These are phyloP conservation scores for Cetraspora pellucida DNA, from an alignment of 192 early-diverging fungal genomes.

Conservation along the genomic window DNA sequence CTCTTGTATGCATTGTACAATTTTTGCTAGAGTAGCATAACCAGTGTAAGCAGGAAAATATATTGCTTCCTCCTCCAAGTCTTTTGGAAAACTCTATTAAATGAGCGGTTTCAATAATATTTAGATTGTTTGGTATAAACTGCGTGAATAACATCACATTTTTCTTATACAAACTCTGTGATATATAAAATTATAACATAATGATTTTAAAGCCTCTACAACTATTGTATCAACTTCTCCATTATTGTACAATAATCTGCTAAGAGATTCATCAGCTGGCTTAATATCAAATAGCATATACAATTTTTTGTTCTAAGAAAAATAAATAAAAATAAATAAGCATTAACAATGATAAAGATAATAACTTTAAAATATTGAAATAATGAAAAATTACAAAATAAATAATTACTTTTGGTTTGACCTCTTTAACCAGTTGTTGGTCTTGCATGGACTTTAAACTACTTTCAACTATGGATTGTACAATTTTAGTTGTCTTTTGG, in stretches of 20 bases:
- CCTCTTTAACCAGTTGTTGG: slow-evolving; percentile 16
- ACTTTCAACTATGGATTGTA: slow-evolving; percentile 10
- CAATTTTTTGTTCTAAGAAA: slow-evolving; percentile 12
- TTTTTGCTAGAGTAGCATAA: not conserved
- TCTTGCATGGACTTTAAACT: slow-evolving; percentile 15
- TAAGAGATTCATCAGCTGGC: slow-evolving; percentile 18
- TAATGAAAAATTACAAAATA: not conserved
- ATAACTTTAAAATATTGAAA: not conserved
- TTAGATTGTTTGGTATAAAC: not conserved
- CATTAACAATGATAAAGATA: not conserved
- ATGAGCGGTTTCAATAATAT: not conserved
- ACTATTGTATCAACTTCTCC: slow-evolving; percentile 17
- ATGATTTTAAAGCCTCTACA: slow-evolving; percentile 14
- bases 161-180: slow-evolving; percentile 5
- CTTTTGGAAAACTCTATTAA: slow-evolving; percentile 20
- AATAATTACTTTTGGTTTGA: slow-evolving; percentile 16
- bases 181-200: slow-evolving; percentile 23
- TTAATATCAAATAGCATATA: slow-evolving; percentile 23
- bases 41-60: not conserved
- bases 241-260: slow-evolving; percentile 21
- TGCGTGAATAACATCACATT: not conserved
- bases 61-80: not conserved
- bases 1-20: slow-evolving; percentile 22
- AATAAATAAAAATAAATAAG: not conserved
- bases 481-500: slow-evolving; percentile 11